Evolutionary conservation across 148 eudicot genomes (phyloP), one percentile per base, ranked within the genome.

Genomic region (Amaranthus palmeri): DNA sequence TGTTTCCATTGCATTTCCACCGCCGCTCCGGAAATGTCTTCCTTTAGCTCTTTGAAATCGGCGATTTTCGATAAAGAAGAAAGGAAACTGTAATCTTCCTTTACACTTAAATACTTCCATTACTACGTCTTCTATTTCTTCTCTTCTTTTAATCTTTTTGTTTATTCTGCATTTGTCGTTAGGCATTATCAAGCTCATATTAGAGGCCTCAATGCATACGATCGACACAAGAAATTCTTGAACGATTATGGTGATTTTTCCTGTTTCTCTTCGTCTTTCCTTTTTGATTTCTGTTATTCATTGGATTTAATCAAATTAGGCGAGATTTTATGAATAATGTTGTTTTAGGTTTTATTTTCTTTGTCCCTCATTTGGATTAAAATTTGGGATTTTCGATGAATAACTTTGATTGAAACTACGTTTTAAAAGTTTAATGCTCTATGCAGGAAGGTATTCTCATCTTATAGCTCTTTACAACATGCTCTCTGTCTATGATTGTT

Each of bases 111-210:
- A 8, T 67, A 11, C 3, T 18, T 65, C 56, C 12, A 1, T 25
- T 9, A 40, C 6, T 25, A 25, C 2, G 36, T 25, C 41, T 65
- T 45, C n/a, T 25, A 3, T 8, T 3, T 51, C 36, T 4, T 8
- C 1, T 14, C 11, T 65, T 14, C 52, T 44, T 53, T 55, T 8
- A 25, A 4, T 61, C 36, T 25, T 10, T 66, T 2, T 10, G 3
- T 65, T 15, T 8, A 14, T 49, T 57, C 9, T 40, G 8, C 10
- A 47, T 43, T n/a, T 53, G 8, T 47, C 0, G 17, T 57, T 80
- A 90, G 96, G 88, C 89, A 85, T 82, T 91, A 91, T 79, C 96
- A 88, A 76, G 82, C 84, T 75, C 82, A 91, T 72, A 81, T 91
- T 49, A 80, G 78, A 75, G 93, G 93, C 12, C 93, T 91, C 75